These are phyloP conservation scores for Boletus subparvulus DNA, from an alignment of 768 basidiomycete genomes.

Conservation along the genomic window DNA sequence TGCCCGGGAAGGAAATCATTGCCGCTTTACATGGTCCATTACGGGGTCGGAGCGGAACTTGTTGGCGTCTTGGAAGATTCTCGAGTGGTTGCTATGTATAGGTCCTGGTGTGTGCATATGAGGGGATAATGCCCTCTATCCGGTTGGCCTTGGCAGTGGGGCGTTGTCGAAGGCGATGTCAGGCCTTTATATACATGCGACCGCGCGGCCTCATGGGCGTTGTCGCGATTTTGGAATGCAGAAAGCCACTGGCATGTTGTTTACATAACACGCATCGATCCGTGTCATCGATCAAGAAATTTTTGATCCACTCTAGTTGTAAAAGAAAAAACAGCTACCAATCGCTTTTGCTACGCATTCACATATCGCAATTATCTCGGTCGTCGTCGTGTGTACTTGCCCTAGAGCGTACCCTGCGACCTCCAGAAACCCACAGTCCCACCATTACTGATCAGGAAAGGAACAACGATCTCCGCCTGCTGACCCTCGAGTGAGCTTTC, in stretches of 20 bases:
- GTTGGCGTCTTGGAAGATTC: conserved; percentile 9
- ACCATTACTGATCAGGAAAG: conserved; percentile 76
- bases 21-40: conserved; percentile 11
- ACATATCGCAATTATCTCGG: conserved; percentile 15
- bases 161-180: conserved; percentile 21
- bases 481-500: conserved; percentile 70
- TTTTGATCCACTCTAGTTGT: conserved; percentile 11
- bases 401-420: conserved; percentile 34
- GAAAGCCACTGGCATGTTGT: neutral
- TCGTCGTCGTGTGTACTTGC: conserved; percentile 22
- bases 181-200: conserved; percentile 12
- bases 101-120: conserved; percentile 2
- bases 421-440: conserved; percentile 40
- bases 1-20: conserved; percentile 16
- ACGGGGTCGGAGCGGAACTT: conserved; percentile 23
- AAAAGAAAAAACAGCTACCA: conserved; percentile 14
- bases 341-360: conserved; percentile 23
- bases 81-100: conserved; percentile 20
- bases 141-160: conserved; percentile 10
- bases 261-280: conserved; percentile 24
- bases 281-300: conserved; percentile 16
- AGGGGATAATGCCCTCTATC: conserved; percentile 17
- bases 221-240: conserved; percentile 7
- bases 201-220: conserved; percentile 15
- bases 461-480: conserved; percentile 77